A percentile compares a stretch with the other conserved stretches of the same genome.
These are phyloP conservation scores for Gleditsia sinensis DNA, from an alignment of 306 rosid genomes.

Conservation along the genomic window DNA sequence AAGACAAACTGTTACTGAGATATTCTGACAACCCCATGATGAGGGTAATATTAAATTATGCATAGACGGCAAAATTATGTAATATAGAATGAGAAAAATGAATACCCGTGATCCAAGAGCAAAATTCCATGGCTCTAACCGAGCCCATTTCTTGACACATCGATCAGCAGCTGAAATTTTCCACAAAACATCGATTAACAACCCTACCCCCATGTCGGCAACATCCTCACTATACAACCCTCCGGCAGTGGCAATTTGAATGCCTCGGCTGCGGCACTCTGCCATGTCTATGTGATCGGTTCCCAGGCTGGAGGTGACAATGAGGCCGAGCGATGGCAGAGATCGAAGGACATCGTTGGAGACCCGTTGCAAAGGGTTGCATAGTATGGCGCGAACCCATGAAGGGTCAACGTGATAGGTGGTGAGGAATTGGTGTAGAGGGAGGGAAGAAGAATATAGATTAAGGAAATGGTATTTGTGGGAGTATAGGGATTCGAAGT, in stretches of 20 bases:
- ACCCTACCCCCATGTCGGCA: too few relatives aligned
- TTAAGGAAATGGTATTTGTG: slow-evolving; percentile 34
- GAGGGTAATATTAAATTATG: too few relatives aligned
- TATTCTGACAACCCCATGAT: too few relatives aligned
- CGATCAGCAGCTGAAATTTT: slow-evolving; percentile 43
- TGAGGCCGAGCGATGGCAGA: too few relatives aligned
- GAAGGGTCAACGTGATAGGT: slow-evolving; percentile 10
- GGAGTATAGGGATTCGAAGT: slow-evolving; percentile 1
- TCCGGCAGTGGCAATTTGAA: too few relatives aligned
- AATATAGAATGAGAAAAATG: too few relatives aligned
- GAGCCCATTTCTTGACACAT: slow-evolving; percentile 27
- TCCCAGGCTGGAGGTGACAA: slow-evolving; percentile 36
- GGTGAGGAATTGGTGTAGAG: too few relatives aligned
- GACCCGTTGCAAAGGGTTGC: slow-evolving; percentile 14
- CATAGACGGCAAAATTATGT: too few relatives aligned
- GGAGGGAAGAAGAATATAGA: too few relatives aligned
- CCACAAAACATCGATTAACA: too few relatives aligned
- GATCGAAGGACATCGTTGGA: slow-evolving; percentile 23
- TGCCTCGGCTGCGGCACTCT: slow-evolving; percentile 44
- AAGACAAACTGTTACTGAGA: too few relatives aligned
- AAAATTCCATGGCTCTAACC: slow-evolving; percentile 4
- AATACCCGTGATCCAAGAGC: slow-evolving; percentile 42
- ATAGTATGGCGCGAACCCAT: slow-evolving; percentile 34
- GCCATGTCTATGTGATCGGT: slow-evolving; percentile 44
- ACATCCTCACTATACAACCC: too few relatives aligned